Evolutionary conservation across 208 protist genomes (phyloP), one percentile per base, ranked within the genome.

Genomic region (Crithidia mellificae): DNA sequence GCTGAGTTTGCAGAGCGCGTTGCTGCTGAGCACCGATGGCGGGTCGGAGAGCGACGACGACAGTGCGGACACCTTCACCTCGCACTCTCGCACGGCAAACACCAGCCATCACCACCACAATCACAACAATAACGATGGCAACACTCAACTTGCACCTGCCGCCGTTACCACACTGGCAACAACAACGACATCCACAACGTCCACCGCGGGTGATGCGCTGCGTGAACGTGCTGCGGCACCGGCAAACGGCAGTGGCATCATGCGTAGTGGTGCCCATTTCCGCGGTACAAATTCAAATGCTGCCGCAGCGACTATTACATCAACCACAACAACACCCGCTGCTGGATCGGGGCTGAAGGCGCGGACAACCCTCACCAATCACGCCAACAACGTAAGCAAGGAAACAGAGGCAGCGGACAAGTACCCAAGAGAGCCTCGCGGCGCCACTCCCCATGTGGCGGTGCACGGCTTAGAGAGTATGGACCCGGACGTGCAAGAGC

Each of bases 1-100:
- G 57, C 25, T 62, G 56, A 62, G 56, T 22, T 41, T 62, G 56
- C 57, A 63, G 43, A 63, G 57, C 30, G 57, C 57, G 44, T n/a
- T 53, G 57, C 44, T 63, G 17, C 30, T 63, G 6, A 63, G 43
- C 57, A 63, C 30, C 17, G 47, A 65, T 44, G 59, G 44, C 22
- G 47, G 59, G 0, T 65, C 47, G 4, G 59, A 65, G 9, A 65
- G 47, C 59, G 59, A 44, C 59, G 59, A 44, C 47, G 46, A 65
- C 15, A 65, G 44, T 27, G 55, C 24, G 2, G 39, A 50, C 39
- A 34, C 24, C 24, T n/a, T 32, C 39, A 50, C 39, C 12, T 36
- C 39, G 24, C 36, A 50, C 25, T 50, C 39, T 3, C 20, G 55
- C 20, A 41, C 12, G 11, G 55, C 15, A 15, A 46, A 46, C 8